These are phyloP conservation scores for Pulveroboletus ravenelii DNA, from an alignment of 768 basidiomycete species.

Conservation along the genomic window DNA sequence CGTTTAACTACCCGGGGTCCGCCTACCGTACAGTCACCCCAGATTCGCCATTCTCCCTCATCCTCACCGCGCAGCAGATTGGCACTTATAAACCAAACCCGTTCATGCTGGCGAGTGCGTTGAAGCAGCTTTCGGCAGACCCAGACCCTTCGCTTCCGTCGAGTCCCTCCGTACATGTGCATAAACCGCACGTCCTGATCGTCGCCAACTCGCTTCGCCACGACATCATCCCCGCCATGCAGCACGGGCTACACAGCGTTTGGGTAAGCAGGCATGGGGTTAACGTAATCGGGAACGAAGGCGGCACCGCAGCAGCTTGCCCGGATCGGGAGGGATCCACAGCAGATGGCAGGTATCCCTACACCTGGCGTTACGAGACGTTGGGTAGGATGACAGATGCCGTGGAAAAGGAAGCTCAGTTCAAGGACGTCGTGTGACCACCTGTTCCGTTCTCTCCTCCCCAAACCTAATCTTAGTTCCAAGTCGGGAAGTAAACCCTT, in stretches of 20 bases:
- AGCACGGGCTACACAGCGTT: constrained; percentile 51
- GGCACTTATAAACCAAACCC: constrained; percentile 69
- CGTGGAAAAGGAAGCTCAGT: constrained; percentile 32
- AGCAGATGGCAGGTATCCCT: constrained; percentile 28
- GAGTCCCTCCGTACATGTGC: constrained; percentile 18
- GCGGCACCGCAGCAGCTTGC: constrained; percentile 32
- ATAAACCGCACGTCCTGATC: constrained; percentile 46
- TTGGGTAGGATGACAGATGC: constrained; percentile 57
- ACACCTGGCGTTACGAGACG: constrained; percentile 54
- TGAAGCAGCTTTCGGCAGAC: constrained; percentile 23
- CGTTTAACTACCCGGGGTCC: constrained; percentile 9
- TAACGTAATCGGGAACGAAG: constrained; percentile 32
- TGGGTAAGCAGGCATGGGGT: constrained; percentile 55
- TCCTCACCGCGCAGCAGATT: constrained; percentile 69
- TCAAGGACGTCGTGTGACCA: not conserved
- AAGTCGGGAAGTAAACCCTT: not conserved
- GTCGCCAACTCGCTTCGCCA: constrained; percentile 67
- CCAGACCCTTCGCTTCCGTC: constrained; percentile 20
- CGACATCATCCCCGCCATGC: constrained; percentile 60
- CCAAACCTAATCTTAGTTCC: not conserved
- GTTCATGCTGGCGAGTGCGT: constrained; percentile 33
- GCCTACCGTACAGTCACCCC: constrained; percentile 40
- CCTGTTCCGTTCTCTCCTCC: not conserved
- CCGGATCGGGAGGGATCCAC: constrained; percentile 14
- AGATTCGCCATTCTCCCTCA: constrained; percentile 56